phyloP scores from a whole-genome alignment of 768 basidiomycete species.

The Lactifluus hygrophoroides region DNA sequence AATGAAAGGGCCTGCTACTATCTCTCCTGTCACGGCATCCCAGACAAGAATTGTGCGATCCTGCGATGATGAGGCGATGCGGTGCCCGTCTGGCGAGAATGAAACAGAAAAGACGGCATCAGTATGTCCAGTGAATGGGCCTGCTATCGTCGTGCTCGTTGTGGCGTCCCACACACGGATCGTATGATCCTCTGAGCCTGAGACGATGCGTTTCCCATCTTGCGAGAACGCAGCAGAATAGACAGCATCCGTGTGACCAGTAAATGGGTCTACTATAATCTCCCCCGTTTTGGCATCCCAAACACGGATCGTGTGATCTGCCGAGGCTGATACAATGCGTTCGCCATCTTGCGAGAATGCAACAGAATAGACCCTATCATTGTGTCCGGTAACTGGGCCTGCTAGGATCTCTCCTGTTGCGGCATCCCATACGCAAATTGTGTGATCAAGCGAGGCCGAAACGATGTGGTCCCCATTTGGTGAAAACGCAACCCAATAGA shows the following conservation, averaged over 20 bases:
- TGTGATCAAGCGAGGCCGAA: background rate
- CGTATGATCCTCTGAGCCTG: no score
- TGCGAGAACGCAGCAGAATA: background rate
- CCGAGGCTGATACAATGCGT: background rate
- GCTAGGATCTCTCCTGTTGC: no score
- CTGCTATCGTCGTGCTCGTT: no score
- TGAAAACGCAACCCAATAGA: background rate
- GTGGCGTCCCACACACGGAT: no score
- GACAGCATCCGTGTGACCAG: background rate
- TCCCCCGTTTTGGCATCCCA: background rate
- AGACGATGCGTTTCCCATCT: background rate
- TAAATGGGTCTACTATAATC: no score
- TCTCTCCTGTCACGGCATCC: background rate
- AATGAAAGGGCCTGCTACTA: no score
- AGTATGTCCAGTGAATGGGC: no score
- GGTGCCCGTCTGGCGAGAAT: no score
- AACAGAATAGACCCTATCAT: background rate
- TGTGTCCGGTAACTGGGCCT: no score
- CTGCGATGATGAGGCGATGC: background rate
- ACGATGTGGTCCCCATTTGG: background rate
- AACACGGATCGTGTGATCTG: background rate
- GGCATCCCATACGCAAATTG: no score
- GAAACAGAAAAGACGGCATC: no score
- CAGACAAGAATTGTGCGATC: background rate
- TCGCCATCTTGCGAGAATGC: background rate